Conservation (phyloP, 139 green algal genomes). For the Chlorella sp. region DNA sequence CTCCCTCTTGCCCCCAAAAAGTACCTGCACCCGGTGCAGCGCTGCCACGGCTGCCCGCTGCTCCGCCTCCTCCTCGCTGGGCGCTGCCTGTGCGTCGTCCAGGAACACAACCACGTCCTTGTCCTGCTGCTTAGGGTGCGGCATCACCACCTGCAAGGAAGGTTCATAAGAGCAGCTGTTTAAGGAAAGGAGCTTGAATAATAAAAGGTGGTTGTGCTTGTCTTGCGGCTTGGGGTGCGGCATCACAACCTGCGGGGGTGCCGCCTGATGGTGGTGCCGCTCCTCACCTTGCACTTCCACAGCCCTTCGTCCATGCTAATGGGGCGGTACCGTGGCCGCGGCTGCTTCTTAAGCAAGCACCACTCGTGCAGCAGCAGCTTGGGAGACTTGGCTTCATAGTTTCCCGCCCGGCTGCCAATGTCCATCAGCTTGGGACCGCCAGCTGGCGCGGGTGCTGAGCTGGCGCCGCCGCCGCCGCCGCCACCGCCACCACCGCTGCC, state of each 20-base stretch:
- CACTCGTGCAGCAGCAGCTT: constrained; percentile 86
- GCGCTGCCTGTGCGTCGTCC: constrained; percentile 42
- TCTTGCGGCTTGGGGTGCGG: constrained; percentile 67
- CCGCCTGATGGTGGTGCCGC: no score
- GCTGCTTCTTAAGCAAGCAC: constrained; percentile 68
- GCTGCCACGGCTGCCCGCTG: constrained; percentile 76
- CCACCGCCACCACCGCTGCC: neutral
- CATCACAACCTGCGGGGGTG: constrained; percentile 70
- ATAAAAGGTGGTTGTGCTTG: no score
- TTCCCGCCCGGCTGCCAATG: constrained; percentile 70
- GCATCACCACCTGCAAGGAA: constrained; percentile 73
- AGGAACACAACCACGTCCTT: constrained; percentile 83
- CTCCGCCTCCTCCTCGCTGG: constrained; percentile 61
- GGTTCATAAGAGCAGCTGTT: neutral
- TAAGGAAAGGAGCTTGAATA: no score
- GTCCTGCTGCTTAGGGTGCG: constrained; percentile 69
- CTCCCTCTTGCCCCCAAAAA: no score
- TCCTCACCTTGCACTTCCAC: constrained; percentile 56
- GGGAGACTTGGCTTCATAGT: constrained; percentile 81
- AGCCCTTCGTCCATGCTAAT: constrained; percentile 26
- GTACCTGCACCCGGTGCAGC: constrained; percentile 63
- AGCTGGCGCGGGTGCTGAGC: neutral
- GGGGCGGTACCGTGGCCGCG: constrained; percentile 63
- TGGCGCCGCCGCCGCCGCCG: neutral
- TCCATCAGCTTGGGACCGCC: constrained; percentile 62